Base-by-base conservation (phyloP, 352 stramenopile species). In the Globisporangium parvum region DNA sequence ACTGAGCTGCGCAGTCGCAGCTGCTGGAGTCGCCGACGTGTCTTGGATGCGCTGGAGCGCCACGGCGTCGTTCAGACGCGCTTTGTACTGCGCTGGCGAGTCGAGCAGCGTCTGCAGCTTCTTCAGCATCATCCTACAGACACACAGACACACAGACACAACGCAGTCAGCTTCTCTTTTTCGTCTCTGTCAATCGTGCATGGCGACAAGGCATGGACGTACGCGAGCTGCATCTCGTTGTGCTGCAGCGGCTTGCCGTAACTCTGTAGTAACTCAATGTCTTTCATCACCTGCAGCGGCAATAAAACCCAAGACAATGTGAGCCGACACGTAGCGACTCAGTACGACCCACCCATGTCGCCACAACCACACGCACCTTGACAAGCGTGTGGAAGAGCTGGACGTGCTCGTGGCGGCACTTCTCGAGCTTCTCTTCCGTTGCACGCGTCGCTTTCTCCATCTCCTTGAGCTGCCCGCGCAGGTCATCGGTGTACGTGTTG, bases 231-330 rank as follows among this genome's bases (percentile, higher is more conserved):
- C 58, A 91, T 75, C 63, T 95, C 85, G 37, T 89, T 75, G 14
- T 67, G 73, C 47, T 93, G 80, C 42, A 95, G 67, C 14, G 85
- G 85, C 62, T 95, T 95, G 61, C 83, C 80, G 28, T 91, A 77
- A 57, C 87, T 88, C 63, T 95, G 83, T 31, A 93, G 64, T 28
- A 95, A 72, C 63, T 95, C 85, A 21, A 95, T 89, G 55, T 95
- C 84, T 52, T 87, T 85, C 85, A 95, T 95, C 39, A 91, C 68
- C 72, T 81, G 63, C 24, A 47, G 8, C 52, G 39, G 2, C 8
- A 28, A 39, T 15, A 59, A 21, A 11, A 63, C 42, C 26, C 48
- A 17, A 21, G 20, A 11, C 42, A 60, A 17, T 23, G 35, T 17
- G 42, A 59, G n/a, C 45, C 10, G 23, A 35, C 45, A 12, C 39